These are phyloP conservation scores for Jackrogersella multiformis DNA, from an alignment of 495 filamentous ascomycete species.

Conservation along the genomic window DNA sequence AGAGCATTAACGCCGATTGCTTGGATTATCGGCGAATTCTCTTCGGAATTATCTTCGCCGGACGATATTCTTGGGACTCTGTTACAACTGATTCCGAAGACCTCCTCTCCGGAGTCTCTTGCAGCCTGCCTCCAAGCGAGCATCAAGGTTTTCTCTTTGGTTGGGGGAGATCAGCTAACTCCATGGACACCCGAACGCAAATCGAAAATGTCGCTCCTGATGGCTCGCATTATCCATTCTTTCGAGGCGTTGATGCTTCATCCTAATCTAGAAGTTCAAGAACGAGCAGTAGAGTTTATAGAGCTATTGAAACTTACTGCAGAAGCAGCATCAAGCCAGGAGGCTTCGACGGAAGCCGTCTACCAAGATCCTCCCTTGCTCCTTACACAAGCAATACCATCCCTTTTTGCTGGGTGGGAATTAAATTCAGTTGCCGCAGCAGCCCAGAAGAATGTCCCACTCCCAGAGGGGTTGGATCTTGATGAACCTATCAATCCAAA, in stretches of 20 bases:
- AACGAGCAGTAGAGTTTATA: conserved; percentile 89
- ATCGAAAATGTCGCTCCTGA: conserved; percentile 74
- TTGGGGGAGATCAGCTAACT: conserved; percentile 64
- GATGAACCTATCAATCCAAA: conserved; percentile 83
- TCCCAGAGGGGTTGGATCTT: conserved; percentile 76
- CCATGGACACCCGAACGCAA: conserved; percentile 72
- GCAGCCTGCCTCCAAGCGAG: conserved; percentile 85
- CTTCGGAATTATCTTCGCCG: conserved; percentile 70
- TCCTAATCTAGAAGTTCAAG: conserved; percentile 93
- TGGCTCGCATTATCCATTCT: conserved; percentile 81
- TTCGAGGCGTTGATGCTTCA: conserved; percentile 80
- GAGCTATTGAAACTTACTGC: conserved; percentile 86
- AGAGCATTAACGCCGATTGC: conserved; percentile 75
- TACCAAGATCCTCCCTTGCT: conserved; percentile 77
- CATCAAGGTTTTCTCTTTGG: conserved; percentile 80
- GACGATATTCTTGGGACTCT: conserved; percentile 74
- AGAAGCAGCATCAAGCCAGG: conserved; percentile 77
- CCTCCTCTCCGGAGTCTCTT: conserved; percentile 66
- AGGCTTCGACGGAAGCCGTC: conserved; percentile 60
- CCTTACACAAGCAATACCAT: conserved; percentile 86
- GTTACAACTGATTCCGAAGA: conserved; percentile 70
- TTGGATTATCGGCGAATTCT: conserved; percentile 91
- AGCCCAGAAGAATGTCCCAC: conserved; percentile 87
- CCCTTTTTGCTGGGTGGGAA: conserved; percentile 83
- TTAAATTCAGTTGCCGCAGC: conserved; percentile 86